Evolutionary conservation across 495 filamentous ascomycete genomes (phyloP), one percentile per base, ranked within the genome.

Genomic region (Parathielavia appendiculata): DNA sequence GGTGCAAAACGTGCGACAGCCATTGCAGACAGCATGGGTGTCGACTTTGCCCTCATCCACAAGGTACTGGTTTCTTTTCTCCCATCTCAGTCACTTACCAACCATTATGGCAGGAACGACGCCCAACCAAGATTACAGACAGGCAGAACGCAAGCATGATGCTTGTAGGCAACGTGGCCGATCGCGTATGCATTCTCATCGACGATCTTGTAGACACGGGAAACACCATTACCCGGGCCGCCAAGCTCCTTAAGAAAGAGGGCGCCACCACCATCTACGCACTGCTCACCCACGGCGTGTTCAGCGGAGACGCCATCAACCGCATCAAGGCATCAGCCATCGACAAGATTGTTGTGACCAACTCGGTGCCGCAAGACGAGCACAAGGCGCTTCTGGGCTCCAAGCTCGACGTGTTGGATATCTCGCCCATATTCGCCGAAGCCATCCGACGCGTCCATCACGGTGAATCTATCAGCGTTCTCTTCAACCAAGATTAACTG

Each of bases 71-170:
- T 61, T 74, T 64, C 36, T 50, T 22, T 35, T 43, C 46, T 68
- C 63, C 54, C 63, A 41, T 58, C 46, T 47, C 34, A 19, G 44
- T 20, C 46, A 39, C 52, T 48, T 50, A 54, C 56, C 56, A 58
- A 61, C 60, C 36, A 38, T 56, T 43, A 40, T 55, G 43, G 46
- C 73, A 96, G 91, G 93, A 98, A 81, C 92, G 93, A 57, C 90
- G 93, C 35, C 91, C 92, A n/a, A 97, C 91, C 41, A 87, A 87
- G 56, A 91, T 95, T 71, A 89, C 85, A 16, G 91, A 96, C 69
- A 87, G 91, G 41, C 93, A 96, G 72, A 96, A 97, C 73, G 92
- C 93, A 16, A 92, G 90, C 35, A 97, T 98, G 93, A 96, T 98
- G 88, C 81, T 98, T 23, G 93, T 98, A 12, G 93, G 93, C 52